Base-by-base conservation (phyloP, 768 basidiomycete genomes). In the Aureoboletus auriporus region DNA sequence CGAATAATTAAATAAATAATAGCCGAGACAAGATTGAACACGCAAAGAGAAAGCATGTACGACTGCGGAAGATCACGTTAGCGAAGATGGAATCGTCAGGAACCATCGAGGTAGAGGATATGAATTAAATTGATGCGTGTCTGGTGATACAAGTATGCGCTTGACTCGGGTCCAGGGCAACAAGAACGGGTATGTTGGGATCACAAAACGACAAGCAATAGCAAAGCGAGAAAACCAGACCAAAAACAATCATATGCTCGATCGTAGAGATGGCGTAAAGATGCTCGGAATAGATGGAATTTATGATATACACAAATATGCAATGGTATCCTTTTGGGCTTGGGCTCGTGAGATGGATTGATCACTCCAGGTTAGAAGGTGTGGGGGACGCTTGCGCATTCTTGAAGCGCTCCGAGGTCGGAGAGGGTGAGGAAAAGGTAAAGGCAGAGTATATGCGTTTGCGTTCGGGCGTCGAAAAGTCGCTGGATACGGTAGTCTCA, bases 391-490 rank as follows among this genome's bases (percentile, higher is more conserved):
- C 67, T 30, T 65, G 71, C 17, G 67, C 64, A 61, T 75, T 70
- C 58, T 67, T 75, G 67, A 76, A 76, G 47, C 81, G 80, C 49
- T 77, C 69, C 44, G 77, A 75, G 1, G 79, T 72, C 9, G 79
- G 80, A 1, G 84, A 84, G 7, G 88, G 88, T 1, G 86, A 83
- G 13, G 82, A 77, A 69, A 90, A 90, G 4, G 87, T 89, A 62
- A 90, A 90, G 5, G 85, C 75, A 17, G 84, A 74, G 62, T 86
- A 87, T 51, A 83, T 82, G 51, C 73, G 76, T 60, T 82, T 81
- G 58, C 86, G 80, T 59, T 89, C 84, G 5, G 88, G 86, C 5
- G 87, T 88, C 14, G 83, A 80, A 54, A 88, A 82, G n/a, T 70
- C 63, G 20, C 20, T 23, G 4, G 20, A 23, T 23, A 23, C 4